Evolutionary conservation across 2,329 filamentous ascomycete genomes (phyloP), one percentile per base, ranked within the genome.

Genomic region (Scytalidium lignicola): DNA sequence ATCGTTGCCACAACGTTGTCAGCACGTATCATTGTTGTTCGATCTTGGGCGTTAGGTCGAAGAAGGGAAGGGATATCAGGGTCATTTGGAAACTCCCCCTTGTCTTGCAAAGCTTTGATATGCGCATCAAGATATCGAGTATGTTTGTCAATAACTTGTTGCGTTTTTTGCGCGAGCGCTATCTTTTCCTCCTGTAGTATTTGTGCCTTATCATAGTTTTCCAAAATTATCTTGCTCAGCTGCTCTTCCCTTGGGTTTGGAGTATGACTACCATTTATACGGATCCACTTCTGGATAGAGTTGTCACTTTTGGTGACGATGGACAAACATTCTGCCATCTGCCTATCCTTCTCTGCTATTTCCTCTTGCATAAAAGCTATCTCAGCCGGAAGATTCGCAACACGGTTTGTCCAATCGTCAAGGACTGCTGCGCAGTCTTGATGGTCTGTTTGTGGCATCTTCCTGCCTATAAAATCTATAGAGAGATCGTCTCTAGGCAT

Each of bases 361-460:
- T 93, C 88, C 63, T 91, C 88, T 62, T 91, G 85, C 54, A 92
- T 77, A 70, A 91, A 90, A 18, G 85, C 83, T 51, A 93, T 83
- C 69, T 93, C 88, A 55, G 88, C 86, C 53, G 88, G 88, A 22
- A 92, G 75, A 62, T 93, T 93, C 60, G 86, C 83, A 18, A 86
- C 85, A 69, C 73, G 76, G 65, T 85, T 82, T 64, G 85, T 81
- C 75, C 86, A 91, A 66, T 90, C 86, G 66, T 92, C 87, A 59
- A 91, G 79, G 61, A 90, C 83, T 55, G 85, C 74, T 49, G 85
- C 76, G 51, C 80, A 79, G 60, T 85, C 82, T 65, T 82, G 74
- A 52, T 76, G 71, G 64, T 85, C 82, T 62, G 64, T 59, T 63
- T 74, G 76, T 63, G 79, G 78, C 79, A 83, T 83, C 72, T 74